phyloP scores from a whole-genome alignment of 2,329 filamentous ascomycete species.

The Xylaria hypoxylon region DNA sequence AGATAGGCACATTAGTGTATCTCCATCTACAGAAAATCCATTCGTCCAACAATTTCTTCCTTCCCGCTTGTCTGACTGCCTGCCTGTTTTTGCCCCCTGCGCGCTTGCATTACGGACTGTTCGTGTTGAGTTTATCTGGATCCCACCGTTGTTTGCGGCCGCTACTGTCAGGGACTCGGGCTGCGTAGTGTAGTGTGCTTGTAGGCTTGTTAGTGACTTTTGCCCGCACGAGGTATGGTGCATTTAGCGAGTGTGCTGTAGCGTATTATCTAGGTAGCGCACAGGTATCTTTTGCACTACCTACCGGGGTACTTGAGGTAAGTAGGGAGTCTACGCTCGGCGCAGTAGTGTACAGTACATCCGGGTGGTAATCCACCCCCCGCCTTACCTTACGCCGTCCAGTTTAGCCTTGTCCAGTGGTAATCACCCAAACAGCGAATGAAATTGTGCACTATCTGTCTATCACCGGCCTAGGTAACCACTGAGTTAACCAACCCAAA shows the following conservation, averaged over 20 bases:
- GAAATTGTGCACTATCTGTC: constrained; percentile 2
- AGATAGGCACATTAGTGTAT: background rate
- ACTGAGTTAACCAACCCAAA: constrained; percentile 17
- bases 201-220: background rate
- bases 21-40: background rate
- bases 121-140: background rate
- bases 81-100: constrained; percentile 9
- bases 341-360: background rate
- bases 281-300: no score
- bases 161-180: background rate
- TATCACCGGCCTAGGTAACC: constrained; percentile 23
- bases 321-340: no score
- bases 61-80: background rate
- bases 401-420: constrained; percentile 19
- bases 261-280: background rate
- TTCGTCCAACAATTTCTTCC: background rate
- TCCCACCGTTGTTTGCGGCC: background rate
- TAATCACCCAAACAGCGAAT: constrained; percentile 15
- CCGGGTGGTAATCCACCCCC: background rate
- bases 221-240: background rate
- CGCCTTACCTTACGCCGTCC: constrained; percentile 26
- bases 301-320: no score
- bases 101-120: constrained; percentile 1
- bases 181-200: constrained; percentile 3
- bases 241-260: background rate